A percentile compares a stretch with the other conserved stretches of the same genome.
Conservation (phyloP, 108 stramenopile species). For the Fragilaria crotonensis region DNA sequence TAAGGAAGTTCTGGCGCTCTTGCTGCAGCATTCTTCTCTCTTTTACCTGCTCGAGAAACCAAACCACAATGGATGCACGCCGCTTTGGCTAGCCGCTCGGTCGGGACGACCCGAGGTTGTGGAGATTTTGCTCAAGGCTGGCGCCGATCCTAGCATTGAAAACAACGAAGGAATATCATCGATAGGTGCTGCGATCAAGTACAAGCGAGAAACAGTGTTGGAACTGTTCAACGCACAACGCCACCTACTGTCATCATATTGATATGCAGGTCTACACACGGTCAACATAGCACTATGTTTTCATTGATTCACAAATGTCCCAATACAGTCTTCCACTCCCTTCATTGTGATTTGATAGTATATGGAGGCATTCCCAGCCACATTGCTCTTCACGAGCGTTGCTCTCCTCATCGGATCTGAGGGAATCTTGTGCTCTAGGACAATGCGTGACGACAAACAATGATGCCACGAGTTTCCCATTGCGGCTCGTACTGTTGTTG, state of each 20-base stretch:
- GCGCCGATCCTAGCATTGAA: constrained; percentile 28
- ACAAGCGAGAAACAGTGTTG: too few species aligned
- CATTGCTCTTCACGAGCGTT: constrained; percentile 40
- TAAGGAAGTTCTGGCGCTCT: constrained; percentile 23
- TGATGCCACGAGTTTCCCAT: constrained; percentile 84
- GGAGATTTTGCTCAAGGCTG: constrained; percentile 22
- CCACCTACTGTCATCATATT: too few species aligned
- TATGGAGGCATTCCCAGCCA: constrained; percentile 4
- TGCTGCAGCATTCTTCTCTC: constrained; percentile 12
- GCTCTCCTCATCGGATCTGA: constrained; percentile 7
- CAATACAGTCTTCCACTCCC: constrained; percentile 1
- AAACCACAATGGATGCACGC: constrained; percentile 29
- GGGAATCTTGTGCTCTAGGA: constrained; percentile 23
- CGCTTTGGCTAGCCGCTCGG: constrained; percentile 40
- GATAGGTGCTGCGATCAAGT: constrained; percentile 25
- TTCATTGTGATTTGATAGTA: not conserved
- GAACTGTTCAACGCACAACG: too few species aligned
- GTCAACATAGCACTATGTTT: too few species aligned
- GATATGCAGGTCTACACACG: too few species aligned
- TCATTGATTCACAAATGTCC: too few species aligned
- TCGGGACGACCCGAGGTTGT: constrained; percentile 30
- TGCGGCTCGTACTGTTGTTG: constrained; percentile 38
- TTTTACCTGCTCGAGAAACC: constrained; percentile 20
- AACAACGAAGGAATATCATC: constrained; percentile 25
- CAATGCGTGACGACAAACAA: constrained; percentile 69